Evolutionary conservation across 768 basidiomycete species (phyloP).

Genomic region (Fistulinella prunicolor): DNA sequence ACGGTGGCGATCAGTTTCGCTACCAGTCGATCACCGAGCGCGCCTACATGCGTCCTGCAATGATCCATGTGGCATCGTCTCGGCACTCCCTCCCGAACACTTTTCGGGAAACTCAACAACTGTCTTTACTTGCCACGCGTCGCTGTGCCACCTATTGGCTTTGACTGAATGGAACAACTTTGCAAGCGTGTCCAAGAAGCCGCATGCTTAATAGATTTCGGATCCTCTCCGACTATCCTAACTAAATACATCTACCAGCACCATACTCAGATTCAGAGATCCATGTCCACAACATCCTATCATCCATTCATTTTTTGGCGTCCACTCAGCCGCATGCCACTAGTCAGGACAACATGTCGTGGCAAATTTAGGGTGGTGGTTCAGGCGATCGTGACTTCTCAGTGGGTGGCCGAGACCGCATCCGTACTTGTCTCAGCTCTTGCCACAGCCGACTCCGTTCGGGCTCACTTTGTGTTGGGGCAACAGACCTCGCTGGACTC

Average conservation of each 20-base stretch:
- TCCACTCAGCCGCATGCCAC: constrained; percentile 13
- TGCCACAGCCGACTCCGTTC: constrained; percentile 51
- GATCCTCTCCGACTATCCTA: constrained; percentile 5
- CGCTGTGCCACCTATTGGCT: not conserved
- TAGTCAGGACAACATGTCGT: constrained; percentile 11
- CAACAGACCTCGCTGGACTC: constrained; percentile 28
- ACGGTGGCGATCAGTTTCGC: constrained; percentile 18
- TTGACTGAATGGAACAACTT: constrained; percentile 1
- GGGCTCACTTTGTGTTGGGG: constrained; percentile 34
- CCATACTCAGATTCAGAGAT: constrained; percentile 1
- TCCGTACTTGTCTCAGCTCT: constrained; percentile 51
- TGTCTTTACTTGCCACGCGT: constrained; percentile 15
- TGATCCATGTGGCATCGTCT: constrained; percentile 20
- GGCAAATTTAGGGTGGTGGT: constrained; percentile 33
- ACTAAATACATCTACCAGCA: constrained; percentile 15
- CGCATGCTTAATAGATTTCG: constrained; percentile 19
- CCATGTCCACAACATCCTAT: constrained; percentile 8
- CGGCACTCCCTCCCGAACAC: constrained; percentile 1
- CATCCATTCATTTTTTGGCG: constrained; percentile 10
- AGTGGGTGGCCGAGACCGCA: constrained; percentile 45
- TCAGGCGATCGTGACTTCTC: constrained; percentile 40
- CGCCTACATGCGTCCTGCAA: constrained; percentile 19
- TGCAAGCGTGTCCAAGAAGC: constrained; percentile 15
- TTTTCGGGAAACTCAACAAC: not conserved
- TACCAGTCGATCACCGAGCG: constrained; percentile 13